A percentile compares a stretch with the other conserved stretches of the same genome.
Evolutionary conservation across 164 flowering plant species (phyloP).

Genomic region (Vitis rotundifolia): DNA sequence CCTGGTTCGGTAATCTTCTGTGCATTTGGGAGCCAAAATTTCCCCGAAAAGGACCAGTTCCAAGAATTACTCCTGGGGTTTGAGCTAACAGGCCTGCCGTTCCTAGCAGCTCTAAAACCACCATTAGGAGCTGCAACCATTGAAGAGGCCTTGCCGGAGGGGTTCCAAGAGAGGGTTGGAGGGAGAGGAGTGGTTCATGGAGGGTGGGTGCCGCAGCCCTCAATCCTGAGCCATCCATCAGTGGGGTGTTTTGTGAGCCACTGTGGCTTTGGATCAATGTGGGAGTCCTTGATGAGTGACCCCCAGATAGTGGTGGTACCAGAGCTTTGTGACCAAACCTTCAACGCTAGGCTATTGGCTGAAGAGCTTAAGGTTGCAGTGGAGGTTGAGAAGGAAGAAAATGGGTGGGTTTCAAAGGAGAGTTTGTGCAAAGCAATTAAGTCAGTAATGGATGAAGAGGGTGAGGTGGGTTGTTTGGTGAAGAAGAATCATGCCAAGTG

Average conservation of each 20-base stretch:
- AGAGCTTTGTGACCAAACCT: too few species aligned
- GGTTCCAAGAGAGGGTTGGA: constrained; percentile 27
- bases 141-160: constrained; percentile 39
- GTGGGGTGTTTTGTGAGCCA: constrained; percentile 64
- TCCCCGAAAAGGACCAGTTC: constrained; percentile 23
- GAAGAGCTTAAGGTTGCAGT: too few species aligned
- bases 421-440: too few species aligned
- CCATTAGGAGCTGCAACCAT: constrained; percentile 25
- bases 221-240: constrained; percentile 43
- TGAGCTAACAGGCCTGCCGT: constrained; percentile 39
- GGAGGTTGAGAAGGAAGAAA: too few species aligned
- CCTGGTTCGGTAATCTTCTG: constrained; percentile 26
- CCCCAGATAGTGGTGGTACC: too few species aligned
- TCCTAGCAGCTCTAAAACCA: constrained; percentile 36
- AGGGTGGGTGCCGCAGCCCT: constrained; percentile 52
- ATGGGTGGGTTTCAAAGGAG: too few species aligned
- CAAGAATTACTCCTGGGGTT: constrained; percentile 39
- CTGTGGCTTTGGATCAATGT: constrained; percentile 59
- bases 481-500: too few species aligned
- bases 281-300: constrained; percentile 19
- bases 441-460: too few species aligned
- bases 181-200: constrained; percentile 36
- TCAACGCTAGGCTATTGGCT: too few species aligned
- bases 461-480: too few species aligned
- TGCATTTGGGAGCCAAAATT: constrained; percentile 41